These are phyloP conservation scores for Pseudogymnoascus sp. DNA, from an alignment of 2,329 filamentous ascomycete species.

Conservation along the genomic window DNA sequence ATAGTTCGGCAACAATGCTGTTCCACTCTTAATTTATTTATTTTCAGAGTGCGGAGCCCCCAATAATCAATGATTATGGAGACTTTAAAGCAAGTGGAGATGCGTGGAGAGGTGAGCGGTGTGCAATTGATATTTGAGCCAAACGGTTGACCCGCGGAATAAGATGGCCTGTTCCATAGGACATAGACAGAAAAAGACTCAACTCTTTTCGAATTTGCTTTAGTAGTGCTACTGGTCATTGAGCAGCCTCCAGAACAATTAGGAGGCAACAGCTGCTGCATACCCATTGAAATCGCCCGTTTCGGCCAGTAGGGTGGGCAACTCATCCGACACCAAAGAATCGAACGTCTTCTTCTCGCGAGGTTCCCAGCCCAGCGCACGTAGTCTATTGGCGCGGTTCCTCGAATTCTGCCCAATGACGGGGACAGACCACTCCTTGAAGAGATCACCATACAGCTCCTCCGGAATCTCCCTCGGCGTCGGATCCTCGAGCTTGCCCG, in stretches of 20 bases:
- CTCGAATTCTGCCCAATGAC: conserved; percentile 37
- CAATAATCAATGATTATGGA: background rate
- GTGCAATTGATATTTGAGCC: background rate
- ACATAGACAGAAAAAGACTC: background rate
- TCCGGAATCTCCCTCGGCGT: conserved; percentile 29
- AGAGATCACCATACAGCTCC: conserved; percentile 34
- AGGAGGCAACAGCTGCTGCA: conserved; percentile 12
- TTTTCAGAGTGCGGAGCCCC: background rate
- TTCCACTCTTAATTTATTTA: background rate
- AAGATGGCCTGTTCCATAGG: background rate
- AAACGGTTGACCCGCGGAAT: background rate
- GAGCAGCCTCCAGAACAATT: background rate
- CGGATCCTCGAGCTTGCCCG: conserved; percentile 31
- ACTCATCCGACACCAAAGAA: conserved; percentile 35
- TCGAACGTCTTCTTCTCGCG: conserved; percentile 34
- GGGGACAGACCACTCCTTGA: conserved; percentile 29
- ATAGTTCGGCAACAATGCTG: background rate
- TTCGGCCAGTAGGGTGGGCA: conserved; percentile 32
- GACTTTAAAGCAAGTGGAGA: background rate
- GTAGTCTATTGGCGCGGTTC: conserved; percentile 35
- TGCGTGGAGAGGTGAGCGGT: background rate
- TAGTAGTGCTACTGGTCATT: background rate
- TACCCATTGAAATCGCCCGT: conserved; percentile 11
- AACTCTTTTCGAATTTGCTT: background rate
- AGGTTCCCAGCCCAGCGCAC: conserved; percentile 38